These are phyloP conservation scores for Senecio squalidus DNA, from an alignment of 140 eudicot genomes.

Conservation along the genomic window DNA sequence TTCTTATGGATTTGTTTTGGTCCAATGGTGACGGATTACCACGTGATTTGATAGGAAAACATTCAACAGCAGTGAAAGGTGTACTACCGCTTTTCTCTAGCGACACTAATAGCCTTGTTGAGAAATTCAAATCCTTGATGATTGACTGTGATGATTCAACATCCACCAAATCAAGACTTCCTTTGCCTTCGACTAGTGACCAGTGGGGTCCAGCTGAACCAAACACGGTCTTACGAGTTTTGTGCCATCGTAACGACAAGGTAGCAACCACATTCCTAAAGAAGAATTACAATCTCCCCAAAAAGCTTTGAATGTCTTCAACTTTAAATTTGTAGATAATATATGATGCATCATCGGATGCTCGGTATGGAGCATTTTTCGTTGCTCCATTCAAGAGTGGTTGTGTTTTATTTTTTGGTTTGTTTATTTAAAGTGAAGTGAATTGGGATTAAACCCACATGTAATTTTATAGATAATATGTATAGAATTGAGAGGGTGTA, in stretches of 20 bases:
- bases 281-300: constrained; percentile 67
- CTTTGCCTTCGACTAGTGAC: constrained; percentile 72
- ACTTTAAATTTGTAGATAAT: constrained; percentile 22
- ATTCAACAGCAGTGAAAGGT: constrained; percentile 35
- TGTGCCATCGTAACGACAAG: constrained; percentile 77
- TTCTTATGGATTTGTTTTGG: constrained; percentile 79
- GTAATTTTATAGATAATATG: constrained; percentile 2
- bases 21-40: constrained; percentile 96
- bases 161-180: constrained; percentile 56
- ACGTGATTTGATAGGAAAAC: constrained; percentile 62
- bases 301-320: constrained; percentile 33
- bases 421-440: constrained; percentile 13
- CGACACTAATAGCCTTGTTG: constrained; percentile 54
- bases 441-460: constrained; percentile 7
- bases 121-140: constrained; percentile 35
- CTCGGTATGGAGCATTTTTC: constrained; percentile 2
- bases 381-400: neutral
- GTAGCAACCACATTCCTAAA: constrained; percentile 68
- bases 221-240: constrained; percentile 66
- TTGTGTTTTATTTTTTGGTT: too few relatives aligned
- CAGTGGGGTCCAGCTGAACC: constrained; percentile 79
- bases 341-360: constrained; percentile 1
- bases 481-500: constrained; percentile 10
- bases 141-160: constrained; percentile 37
- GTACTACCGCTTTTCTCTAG: constrained; percentile 60